Conservation (phyloP, 1,139 yeast species). For the Kodamaea plutei region DNA sequence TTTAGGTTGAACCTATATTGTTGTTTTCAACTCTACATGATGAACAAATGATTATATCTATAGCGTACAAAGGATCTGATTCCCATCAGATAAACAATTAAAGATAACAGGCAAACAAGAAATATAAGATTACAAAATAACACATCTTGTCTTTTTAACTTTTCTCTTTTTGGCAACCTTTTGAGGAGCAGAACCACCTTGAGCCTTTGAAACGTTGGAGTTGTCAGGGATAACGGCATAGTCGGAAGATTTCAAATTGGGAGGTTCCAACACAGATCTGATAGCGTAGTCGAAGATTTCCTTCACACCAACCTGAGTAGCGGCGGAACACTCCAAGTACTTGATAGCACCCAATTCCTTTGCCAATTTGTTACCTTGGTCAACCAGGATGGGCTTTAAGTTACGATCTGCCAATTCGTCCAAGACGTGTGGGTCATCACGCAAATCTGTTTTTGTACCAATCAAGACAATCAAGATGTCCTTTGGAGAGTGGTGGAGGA, state of each 20-base stretch:
- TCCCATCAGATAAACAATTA: too few species aligned
- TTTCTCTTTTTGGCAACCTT: conserved; percentile 23
- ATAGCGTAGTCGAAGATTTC: conserved; percentile 82
- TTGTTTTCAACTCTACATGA: too few species aligned
- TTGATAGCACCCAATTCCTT: conserved; percentile 69
- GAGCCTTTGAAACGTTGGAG: conserved; percentile 4
- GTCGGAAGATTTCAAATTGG: conserved; percentile 18
- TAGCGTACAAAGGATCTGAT: too few species aligned
- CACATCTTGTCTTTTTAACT: conserved; percentile 26
- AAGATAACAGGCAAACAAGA: too few species aligned
- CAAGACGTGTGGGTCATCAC: conserved; percentile 74
- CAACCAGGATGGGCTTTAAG: conserved; percentile 54
- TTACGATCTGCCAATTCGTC: conserved; percentile 67
- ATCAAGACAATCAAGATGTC: conserved; percentile 73
- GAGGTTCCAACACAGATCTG: conserved; percentile 62
- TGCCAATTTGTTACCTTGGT: conserved; percentile 67
- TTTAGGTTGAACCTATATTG: too few species aligned
- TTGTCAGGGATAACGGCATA: conserved; percentile 7
- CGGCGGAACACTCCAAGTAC: conserved; percentile 90
- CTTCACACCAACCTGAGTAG: conserved; percentile 81
- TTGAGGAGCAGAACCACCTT: conserved; percentile 7
- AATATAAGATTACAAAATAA: conserved; percentile 34
- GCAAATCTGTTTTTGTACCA: conserved; percentile 82
- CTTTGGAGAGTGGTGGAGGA: conserved; percentile 76
- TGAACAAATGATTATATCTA: too few species aligned